phyloP scores from a whole-genome alignment of 2,329 filamentous ascomycete species.

The Arthroderma sp. region DNA sequence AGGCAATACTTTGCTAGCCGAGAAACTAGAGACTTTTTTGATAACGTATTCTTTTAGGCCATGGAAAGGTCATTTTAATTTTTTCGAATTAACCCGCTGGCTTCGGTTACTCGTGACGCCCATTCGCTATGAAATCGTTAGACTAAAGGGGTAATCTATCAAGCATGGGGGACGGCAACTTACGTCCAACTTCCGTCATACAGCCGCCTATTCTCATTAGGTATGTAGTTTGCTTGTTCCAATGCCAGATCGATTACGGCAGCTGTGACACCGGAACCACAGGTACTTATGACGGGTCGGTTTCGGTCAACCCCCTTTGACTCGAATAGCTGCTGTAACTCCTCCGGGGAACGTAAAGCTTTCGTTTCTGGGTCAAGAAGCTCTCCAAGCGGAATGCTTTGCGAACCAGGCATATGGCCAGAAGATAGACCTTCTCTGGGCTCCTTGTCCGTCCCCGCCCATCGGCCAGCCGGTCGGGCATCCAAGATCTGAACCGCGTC shows the following conservation, averaged over 20 bases:
- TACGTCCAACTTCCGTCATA: slow-evolving; percentile 99
- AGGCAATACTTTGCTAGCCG: not conserved
- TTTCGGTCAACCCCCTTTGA: slow-evolving; percentile 65
- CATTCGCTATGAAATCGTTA: slow-evolving; percentile 33
- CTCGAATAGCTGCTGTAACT: slow-evolving; percentile 65
- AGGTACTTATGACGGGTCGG: slow-evolving; percentile 75
- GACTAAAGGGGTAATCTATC: slow-evolving; percentile 11
- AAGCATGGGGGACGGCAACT: slow-evolving; percentile 33
- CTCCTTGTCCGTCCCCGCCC: slow-evolving; percentile 71
- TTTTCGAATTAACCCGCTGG: slow-evolving; percentile 35
- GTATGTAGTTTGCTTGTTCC: slow-evolving; percentile 62
- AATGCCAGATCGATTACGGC: slow-evolving; percentile 81
- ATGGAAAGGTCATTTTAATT: slow-evolving; percentile 15
- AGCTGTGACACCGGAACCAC: slow-evolving; percentile 89
- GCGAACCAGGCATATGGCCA: slow-evolving; percentile 82
- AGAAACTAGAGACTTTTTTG: not conserved
- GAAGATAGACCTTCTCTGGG: slow-evolving; percentile 75
- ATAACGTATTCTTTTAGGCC: not conserved
- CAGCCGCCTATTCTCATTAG: slow-evolving; percentile 54
- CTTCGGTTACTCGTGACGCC: slow-evolving; percentile 38
- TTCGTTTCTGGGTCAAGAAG: slow-evolving; percentile 76
- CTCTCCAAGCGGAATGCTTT: slow-evolving; percentile 66
- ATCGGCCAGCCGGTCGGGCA: slow-evolving; percentile 67
- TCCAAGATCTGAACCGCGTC: slow-evolving; percentile 82
- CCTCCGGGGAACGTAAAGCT: slow-evolving; percentile 57